Evolutionary conservation across 202 grass and related monocot species (phyloP).

Genomic region (Hordeum pubiflorum): DNA sequence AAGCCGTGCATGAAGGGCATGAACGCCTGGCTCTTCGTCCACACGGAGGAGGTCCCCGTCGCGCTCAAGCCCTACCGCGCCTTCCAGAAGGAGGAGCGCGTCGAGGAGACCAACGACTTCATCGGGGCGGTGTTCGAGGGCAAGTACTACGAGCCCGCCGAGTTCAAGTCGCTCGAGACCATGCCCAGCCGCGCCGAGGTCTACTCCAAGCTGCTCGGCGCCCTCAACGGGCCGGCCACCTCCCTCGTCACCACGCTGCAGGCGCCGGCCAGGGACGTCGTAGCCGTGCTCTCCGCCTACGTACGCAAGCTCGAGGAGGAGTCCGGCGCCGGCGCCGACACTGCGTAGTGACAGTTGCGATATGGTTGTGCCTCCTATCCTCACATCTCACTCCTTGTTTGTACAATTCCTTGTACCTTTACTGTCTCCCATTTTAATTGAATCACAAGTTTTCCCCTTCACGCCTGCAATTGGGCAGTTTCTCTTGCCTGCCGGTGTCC

Average conservation of each 20-base stretch:
- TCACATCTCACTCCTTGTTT: conserved; percentile 13
- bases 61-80: conserved; percentile 72
- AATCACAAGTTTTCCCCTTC: conserved; percentile 35
- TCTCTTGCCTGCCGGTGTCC: background rate
- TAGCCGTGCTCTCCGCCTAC: conserved; percentile 56
- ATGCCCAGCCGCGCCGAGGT: conserved; percentile 76
- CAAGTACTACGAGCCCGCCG: conserved; percentile 62
- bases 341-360: conserved; percentile 9
- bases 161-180: conserved; percentile 76
- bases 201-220: conserved; percentile 62
- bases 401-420: conserved; percentile 36
- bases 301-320: conserved; percentile 69
- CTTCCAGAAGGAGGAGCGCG: conserved; percentile 72
- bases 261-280: conserved; percentile 59
- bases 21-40: conserved; percentile 87
- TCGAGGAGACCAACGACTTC: conserved; percentile 70
- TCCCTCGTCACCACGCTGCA: conserved; percentile 66
- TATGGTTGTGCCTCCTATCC: conserved; percentile 14
- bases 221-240: conserved; percentile 55
- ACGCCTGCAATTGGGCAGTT: background rate
- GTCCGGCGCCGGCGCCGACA: conserved; percentile 19
- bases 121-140: conserved; percentile 79
- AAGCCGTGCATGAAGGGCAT: conserved; percentile 81
- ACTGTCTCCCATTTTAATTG: conserved; percentile 29
- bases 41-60: conserved; percentile 67